These are phyloP conservation scores for Gnomoniopsis sp. DNA, from an alignment of 2,329 filamentous ascomycete species.

Conservation along the genomic window DNA sequence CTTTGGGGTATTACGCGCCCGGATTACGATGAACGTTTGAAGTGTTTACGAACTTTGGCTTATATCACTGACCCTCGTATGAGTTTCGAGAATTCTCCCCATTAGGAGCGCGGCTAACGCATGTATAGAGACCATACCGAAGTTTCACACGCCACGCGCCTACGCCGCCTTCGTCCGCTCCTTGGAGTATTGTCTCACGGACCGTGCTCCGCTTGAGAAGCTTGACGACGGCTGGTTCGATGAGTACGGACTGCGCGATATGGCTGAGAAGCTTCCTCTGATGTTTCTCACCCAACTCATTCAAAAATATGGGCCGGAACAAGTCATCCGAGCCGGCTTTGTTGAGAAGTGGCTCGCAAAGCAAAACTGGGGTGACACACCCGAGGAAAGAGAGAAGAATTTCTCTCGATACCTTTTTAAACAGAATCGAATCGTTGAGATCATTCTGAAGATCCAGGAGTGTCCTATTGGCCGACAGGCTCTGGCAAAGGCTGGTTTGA, in stretches of 20 bases:
- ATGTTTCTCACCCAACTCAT: conserved; percentile 57
- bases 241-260: conserved; percentile 60
- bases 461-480: conserved; percentile 49
- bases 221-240: conserved; percentile 57
- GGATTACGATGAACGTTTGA: conserved; percentile 58
- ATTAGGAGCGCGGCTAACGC: conserved; percentile 4
- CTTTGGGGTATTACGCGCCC: conserved; percentile 56
- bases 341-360: conserved; percentile 71
- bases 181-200: conserved; percentile 52
- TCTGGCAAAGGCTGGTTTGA: conserved; percentile 46
- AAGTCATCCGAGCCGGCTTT: conserved; percentile 60
- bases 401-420: conserved; percentile 51
- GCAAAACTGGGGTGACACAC: conserved; percentile 63
- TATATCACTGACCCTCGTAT: conserved; percentile 50
- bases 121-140: conserved; percentile 37
- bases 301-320: conserved; percentile 53
- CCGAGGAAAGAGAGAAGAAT: conserved; percentile 50
- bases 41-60: conserved; percentile 52
- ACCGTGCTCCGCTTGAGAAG: conserved; percentile 43
- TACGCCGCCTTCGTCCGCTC: conserved; percentile 59
- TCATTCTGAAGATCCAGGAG: conserved; percentile 45
- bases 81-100: conserved; percentile 20
- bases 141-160: conserved; percentile 47
- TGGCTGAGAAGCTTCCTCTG: conserved; percentile 58
- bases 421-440: conserved; percentile 52